Percentiles rank a stretch among this genome's conserved stretches.
Evolutionary conservation across 805 yeast genomes (phyloP).

Genomic region (Candida ascalaphidarum): DNA sequence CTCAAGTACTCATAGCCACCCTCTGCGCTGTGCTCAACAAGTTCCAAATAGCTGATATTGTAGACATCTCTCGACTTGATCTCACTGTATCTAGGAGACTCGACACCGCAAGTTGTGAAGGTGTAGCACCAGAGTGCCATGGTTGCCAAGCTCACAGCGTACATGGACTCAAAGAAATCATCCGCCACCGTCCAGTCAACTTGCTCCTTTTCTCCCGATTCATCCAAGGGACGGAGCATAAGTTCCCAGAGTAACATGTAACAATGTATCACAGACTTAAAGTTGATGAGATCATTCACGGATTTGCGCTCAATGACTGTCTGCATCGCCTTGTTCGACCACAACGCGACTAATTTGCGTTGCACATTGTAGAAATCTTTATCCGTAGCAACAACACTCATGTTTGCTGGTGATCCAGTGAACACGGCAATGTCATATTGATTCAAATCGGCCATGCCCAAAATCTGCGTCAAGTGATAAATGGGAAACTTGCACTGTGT

Average conservation of each 20-base stretch:
- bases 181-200: conserved; percentile 22
- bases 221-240: conserved; percentile 18
- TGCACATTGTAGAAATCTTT: conserved; percentile 28
- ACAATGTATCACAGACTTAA: conserved; percentile 29
- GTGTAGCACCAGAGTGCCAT: conserved; percentile 33
- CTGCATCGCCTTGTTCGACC: conserved; percentile 40
- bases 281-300: conserved; percentile 20
- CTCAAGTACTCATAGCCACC: conserved; percentile 27
- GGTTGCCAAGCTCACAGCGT: conserved; percentile 28
- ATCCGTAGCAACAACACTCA: conserved; percentile 27
- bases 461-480: conserved; percentile 66
- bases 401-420: conserved; percentile 75
- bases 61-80: no score
- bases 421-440: conserved; percentile 72
- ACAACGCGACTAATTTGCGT: conserved; percentile 22
- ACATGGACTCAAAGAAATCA: conserved; percentile 29
- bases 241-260: conserved; percentile 32
- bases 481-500: conserved; percentile 60
- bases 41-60: no score
- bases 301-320: conserved; percentile 36
- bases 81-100: conserved; percentile 15
- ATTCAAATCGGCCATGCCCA: conserved; percentile 50
- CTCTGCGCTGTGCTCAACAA: conserved; percentile 22
- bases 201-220: conserved; percentile 6
- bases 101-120: conserved; percentile 23